These are phyloP conservation scores for Jamesozyma rosinii DNA, from an alignment of 805 yeast genomes.

Conservation along the genomic window DNA sequence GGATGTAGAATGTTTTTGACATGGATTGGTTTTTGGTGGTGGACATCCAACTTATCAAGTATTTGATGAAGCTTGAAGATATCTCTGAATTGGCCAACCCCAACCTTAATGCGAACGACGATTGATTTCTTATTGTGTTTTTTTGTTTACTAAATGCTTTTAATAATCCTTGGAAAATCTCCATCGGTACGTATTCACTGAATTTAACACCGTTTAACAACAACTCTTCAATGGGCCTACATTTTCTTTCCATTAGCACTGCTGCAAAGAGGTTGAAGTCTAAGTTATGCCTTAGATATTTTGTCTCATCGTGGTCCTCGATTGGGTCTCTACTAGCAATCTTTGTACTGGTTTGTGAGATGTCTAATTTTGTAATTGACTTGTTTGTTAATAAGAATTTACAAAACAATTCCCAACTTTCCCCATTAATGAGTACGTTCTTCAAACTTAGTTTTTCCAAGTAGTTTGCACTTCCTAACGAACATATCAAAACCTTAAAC, in stretches of 20 bases:
- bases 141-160: constrained; percentile 41
- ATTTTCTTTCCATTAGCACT: constrained; percentile 59
- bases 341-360: constrained; percentile 50
- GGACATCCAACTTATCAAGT: constrained; percentile 50
- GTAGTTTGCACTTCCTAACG: constrained; percentile 55
- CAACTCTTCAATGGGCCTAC: constrained; percentile 56
- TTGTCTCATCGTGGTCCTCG: constrained; percentile 1
- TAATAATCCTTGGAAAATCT: constrained; percentile 47
- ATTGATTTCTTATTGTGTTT: constrained; percentile 1
- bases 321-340: constrained; percentile 14
- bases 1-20: constrained; percentile 16
- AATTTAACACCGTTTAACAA: constrained; percentile 71
- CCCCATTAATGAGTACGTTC: constrained; percentile 61
- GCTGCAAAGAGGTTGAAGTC: constrained; percentile 75
- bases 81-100: constrained; percentile 74
- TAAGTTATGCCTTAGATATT: constrained; percentile 49
- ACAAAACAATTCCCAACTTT: constrained; percentile 74
- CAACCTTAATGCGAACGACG: constrained; percentile 33
- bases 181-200: constrained; percentile 34
- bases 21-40: constrained; percentile 12
- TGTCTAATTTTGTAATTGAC: constrained; percentile 49
- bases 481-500: constrained; percentile 61
- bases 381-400: constrained; percentile 60
- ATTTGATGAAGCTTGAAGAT: constrained; percentile 44
- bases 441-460: constrained; percentile 65